Evolutionary conservation across 495 filamentous ascomycete genomes (phyloP), one percentile per base, ranked within the genome.

Genomic region (Clavariopsis aquatica): DNA sequence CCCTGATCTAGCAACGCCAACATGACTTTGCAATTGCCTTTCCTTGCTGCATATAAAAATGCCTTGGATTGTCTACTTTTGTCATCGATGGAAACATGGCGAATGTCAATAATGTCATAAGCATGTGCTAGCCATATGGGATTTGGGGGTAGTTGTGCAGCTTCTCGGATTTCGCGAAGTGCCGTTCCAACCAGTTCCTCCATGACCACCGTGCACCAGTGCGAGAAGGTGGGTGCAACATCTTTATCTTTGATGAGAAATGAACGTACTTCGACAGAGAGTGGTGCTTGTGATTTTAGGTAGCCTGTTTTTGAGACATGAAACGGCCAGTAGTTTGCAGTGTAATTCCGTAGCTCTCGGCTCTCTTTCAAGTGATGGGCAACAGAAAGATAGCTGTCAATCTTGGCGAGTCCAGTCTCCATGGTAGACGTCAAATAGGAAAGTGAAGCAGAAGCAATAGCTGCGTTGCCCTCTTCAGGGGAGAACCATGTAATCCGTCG

Each of bases 21-120:
- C 55, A 58, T 46, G 34, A 58, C 55, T 58, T 58, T 58, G 20
- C 15, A 22, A 28, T 58, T 58, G 24, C 55, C 55, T 41, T 20
- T 58, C 13, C 43, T 41, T 5, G 55, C 55, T 20, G 34, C 55
- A 47, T 58, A 47, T 26, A 58, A 9, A 28, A 58, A 58, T 45
- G 55, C 55, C 26, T 45, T 38, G 17, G 27, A 10, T 46, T 31
- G 27, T 41, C 19, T 47, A 17, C 9, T 47, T 23, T 24, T 47
- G 38, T 45, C 38, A 13, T 31, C 55, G 31, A 58, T 36, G 15
- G 31, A 10, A 22, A 58, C 20, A 19, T 47, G 27, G 10, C 29
- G 20, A 9, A 58, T 38, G 6, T 47, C 55, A 23, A 58, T 24
- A n/a, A 58, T 31, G 47, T 47, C 55, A 47, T 47, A 38, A 13